phyloP scores from a whole-genome alignment of 805 yeast species.

The Brettanomyces sp. region DNA sequence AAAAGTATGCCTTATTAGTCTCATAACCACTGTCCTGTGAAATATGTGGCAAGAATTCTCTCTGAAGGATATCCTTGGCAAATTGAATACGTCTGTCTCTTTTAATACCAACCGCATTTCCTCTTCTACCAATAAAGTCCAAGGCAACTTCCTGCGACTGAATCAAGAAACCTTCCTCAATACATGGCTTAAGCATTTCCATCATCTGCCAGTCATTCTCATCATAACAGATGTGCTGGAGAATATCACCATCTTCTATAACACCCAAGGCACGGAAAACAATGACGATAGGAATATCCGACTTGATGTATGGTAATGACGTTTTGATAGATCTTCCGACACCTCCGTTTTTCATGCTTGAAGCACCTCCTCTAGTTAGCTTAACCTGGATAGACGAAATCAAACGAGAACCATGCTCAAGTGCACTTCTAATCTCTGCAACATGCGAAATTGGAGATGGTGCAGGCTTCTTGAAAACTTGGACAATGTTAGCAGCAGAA shows the following conservation, averaged over 20 bases:
- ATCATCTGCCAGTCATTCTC: slow-evolving; percentile 99
- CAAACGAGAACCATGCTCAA: slow-evolving; percentile 94
- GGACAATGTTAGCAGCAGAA: slow-evolving; percentile 96
- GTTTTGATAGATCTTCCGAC: slow-evolving; percentile 84
- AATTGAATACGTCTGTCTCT: slow-evolving; percentile 97
- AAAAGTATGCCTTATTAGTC: slow-evolving; percentile 90
- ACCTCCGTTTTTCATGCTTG: slow-evolving; percentile 38
- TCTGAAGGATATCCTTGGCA: slow-evolving; percentile 92
- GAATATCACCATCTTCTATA: slow-evolving; percentile 97
- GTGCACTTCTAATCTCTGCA: slow-evolving; percentile 93
- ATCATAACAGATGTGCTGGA: slow-evolving; percentile 97
- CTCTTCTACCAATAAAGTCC: slow-evolving; percentile 97
- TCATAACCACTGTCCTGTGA: slow-evolving; percentile 97
- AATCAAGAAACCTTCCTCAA: slow-evolving; percentile 96
- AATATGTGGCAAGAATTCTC: slow-evolving; percentile 93
- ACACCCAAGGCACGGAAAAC: slow-evolving; percentile 97
- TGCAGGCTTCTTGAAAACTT: slow-evolving; percentile 95
- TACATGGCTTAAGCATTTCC: slow-evolving; percentile 98
- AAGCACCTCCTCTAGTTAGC: slow-evolving; percentile 45
- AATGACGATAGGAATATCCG: slow-evolving; percentile 93
- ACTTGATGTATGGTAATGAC: slow-evolving; percentile 90
- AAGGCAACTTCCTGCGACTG: slow-evolving; percentile 97
- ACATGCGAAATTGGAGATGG: slow-evolving; percentile 94
- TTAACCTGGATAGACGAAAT: slow-evolving; percentile 92
- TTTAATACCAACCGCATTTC: slow-evolving; percentile 91